Percentiles rank a stretch among this genome's conserved stretches.
phyloP scores from a whole-genome alignment of 495 filamentous ascomycete species.

The Pyrenula aspistea region DNA sequence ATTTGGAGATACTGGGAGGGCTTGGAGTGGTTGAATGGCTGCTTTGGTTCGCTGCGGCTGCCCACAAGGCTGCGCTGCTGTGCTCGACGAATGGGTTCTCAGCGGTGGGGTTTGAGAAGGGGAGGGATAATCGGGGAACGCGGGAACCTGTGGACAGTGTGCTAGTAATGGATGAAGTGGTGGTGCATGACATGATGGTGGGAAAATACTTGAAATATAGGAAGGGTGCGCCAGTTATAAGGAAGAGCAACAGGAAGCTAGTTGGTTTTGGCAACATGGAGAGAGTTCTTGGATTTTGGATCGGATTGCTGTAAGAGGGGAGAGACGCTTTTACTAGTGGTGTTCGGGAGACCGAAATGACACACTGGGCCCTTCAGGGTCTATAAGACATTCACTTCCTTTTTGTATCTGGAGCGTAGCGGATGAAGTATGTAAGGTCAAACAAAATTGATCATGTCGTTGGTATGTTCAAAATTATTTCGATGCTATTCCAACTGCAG shows the following conservation, averaged over 20 bases:
- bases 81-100: not conserved
- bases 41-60: not conserved
- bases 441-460: not conserved
- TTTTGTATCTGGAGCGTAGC: not conserved
- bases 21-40: not conserved
- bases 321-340: not conserved
- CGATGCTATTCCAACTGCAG: not conserved
- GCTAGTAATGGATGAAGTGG: not conserved
- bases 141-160: not conserved
- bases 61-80: not conserved
- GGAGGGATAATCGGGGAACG: not conserved
- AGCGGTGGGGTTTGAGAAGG: not conserved
- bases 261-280: not conserved
- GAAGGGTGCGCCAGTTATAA: not conserved
- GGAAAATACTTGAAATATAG: not conserved
- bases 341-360: not conserved
- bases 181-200: not conserved
- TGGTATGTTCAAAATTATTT: not conserved
- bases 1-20: not conserved
- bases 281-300: not conserved
- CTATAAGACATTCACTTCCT: too few species aligned
- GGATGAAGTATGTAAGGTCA: not conserved
- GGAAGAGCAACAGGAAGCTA: not conserved
- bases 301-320: not conserved
- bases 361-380: too few species aligned